Evolutionary conservation across 2,329 filamentous ascomycete genomes (phyloP).

Genomic region (Penicillium sp.): DNA sequence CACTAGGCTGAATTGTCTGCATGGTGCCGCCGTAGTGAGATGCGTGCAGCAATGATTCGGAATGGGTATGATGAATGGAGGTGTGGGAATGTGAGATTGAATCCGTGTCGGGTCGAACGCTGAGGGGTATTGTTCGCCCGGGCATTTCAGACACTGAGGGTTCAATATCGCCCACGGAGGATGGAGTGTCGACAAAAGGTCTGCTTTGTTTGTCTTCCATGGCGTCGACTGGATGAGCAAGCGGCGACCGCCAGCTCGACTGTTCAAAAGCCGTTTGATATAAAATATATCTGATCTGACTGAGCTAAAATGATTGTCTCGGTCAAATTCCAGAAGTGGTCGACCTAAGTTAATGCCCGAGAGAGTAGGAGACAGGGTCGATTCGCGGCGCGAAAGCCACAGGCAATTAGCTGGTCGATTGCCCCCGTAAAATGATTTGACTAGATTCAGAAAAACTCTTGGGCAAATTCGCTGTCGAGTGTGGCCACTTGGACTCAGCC

Average conservation of each 20-base stretch:
- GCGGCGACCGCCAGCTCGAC: neutral
- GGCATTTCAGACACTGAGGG: slow-evolving; percentile 33
- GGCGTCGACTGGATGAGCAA: neutral
- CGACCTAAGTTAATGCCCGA: neutral
- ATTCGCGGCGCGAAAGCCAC: neutral
- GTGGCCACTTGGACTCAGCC: neutral
- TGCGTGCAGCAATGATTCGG: slow-evolving; percentile 33
- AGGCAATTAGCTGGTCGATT: too few relatives aligned
- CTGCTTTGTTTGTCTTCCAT: slow-evolving; percentile 14
- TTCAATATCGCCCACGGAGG: slow-evolving; percentile 47
- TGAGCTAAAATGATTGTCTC: neutral
- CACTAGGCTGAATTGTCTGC: slow-evolving; percentile 45
- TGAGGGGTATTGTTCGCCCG: slow-evolving; percentile 39
- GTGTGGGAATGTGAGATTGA: slow-evolving; percentile 26
- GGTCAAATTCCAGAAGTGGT: neutral
- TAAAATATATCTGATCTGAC: neutral
- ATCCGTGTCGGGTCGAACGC: slow-evolving; percentile 39
- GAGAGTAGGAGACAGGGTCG: neutral
- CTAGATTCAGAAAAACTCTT: neutral
- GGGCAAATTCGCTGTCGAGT: neutral
- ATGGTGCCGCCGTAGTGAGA: slow-evolving; percentile 28
- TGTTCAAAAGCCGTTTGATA: neutral
- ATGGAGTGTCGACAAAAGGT: slow-evolving; percentile 37
- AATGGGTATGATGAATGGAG: slow-evolving; percentile 25
- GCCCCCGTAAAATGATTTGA: too few relatives aligned